Conservation (phyloP, 352 stramenopile species). For the Phytophthora ramorum region DNA sequence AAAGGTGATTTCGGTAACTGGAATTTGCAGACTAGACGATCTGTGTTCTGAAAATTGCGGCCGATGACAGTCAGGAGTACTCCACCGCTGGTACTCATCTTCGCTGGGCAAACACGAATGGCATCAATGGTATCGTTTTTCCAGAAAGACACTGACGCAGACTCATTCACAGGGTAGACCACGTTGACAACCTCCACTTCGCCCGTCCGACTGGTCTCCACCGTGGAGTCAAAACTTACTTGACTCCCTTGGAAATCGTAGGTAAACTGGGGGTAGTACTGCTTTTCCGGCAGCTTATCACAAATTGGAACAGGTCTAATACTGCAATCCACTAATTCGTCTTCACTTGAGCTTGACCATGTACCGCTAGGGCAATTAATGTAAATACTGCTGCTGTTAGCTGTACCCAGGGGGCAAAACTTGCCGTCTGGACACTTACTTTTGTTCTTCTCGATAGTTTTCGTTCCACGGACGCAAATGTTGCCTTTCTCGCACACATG, state of each 20-base stretch:
- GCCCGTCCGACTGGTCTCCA: conserved; percentile 70
- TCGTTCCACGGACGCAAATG: conserved; percentile 92
- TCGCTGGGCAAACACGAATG: conserved; percentile 85
- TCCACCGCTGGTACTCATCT: conserved; percentile 44
- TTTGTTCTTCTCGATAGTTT: conserved; percentile 86
- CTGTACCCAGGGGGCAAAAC: conserved; percentile 93
- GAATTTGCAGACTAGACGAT: conserved; percentile 89
- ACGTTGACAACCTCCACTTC: conserved; percentile 92
- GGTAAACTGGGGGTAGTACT: conserved; percentile 82
- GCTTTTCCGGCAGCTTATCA: conserved; percentile 89
- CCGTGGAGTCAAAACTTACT: conserved; percentile 75
- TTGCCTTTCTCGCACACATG: conserved; percentile 87
- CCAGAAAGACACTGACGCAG: conserved; percentile 84
- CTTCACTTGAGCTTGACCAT: conserved; percentile 80
- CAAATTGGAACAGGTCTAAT: conserved; percentile 93
- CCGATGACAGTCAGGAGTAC: conserved; percentile 93
- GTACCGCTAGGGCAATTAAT: conserved; percentile 93
- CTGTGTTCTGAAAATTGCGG: conserved; percentile 93
- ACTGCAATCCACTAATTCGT: conserved; percentile 88
- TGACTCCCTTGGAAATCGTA: conserved; percentile 69
- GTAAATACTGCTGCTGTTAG: conserved; percentile 81
- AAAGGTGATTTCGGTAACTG: conserved; percentile 31
- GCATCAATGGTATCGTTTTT: conserved; percentile 96
- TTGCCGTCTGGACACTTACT: conserved; percentile 94
- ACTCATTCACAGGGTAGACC: conserved; percentile 94